Evolutionary conservation across 1,284 basidiomycete species (phyloP).

Genomic region (Trichosporon coremiiforme): DNA sequence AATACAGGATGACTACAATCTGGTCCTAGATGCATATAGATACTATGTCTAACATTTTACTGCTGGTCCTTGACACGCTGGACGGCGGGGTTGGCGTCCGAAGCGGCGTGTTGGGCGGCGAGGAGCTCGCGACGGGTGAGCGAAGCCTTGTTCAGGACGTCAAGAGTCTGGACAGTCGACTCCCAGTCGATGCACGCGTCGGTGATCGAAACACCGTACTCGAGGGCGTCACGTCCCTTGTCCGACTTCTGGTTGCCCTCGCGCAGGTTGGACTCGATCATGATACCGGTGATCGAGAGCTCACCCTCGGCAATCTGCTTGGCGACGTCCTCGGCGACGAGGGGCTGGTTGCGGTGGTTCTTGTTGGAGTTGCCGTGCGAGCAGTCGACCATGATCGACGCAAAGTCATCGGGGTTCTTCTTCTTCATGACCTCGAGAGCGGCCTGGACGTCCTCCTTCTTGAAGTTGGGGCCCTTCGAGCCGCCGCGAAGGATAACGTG

Average conservation of each 20-base stretch:
- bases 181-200: slow-evolving; percentile 94
- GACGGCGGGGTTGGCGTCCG: slow-evolving; percentile 36
- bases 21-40: slow-evolving; percentile 17
- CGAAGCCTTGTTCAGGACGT: slow-evolving; percentile 65
- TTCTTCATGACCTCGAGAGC: slow-evolving; percentile 66
- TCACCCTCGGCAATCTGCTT: slow-evolving; percentile 81
- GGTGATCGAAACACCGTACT: slow-evolving; percentile 85
- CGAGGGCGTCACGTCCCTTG: slow-evolving; percentile 64
- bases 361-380: slow-evolving; percentile 80
- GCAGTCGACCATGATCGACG: slow-evolving; percentile 59
- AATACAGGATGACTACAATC: slow-evolving; percentile 8
- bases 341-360: slow-evolving; percentile 85
- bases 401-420: slow-evolving; percentile 58
- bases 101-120: slow-evolving; percentile 26
- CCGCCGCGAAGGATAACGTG: slow-evolving; percentile 94
- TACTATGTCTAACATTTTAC: slow-evolving; percentile 15
- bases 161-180: slow-evolving; percentile 68
- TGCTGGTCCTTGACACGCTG: slow-evolving; percentile 16
- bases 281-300: slow-evolving; percentile 78
- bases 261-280: slow-evolving; percentile 92
- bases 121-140: slow-evolving; percentile 44
- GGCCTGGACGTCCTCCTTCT: slow-evolving; percentile 69
- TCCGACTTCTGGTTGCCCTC: slow-evolving; percentile 74
- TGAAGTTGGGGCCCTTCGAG: slow-evolving; percentile 75
- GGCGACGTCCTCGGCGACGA: slow-evolving; percentile 81